Evolutionary conservation across 2,329 filamentous ascomycete species (phyloP), one percentile per base, ranked within the genome.

Genomic region (Cordyceps tenuipes): DNA sequence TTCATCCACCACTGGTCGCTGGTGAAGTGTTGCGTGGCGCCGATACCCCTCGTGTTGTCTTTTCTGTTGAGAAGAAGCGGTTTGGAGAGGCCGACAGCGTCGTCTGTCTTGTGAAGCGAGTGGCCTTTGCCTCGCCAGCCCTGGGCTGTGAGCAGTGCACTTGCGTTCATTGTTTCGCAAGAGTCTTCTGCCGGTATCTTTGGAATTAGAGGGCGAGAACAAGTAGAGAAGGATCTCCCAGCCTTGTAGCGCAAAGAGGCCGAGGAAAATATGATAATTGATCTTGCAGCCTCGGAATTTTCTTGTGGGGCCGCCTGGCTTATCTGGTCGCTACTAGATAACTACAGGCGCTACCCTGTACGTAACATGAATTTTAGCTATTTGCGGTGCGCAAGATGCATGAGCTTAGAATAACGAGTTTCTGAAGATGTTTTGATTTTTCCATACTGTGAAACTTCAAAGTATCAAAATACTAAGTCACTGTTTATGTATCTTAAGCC

Each of bases 1-100:
- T 90, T 88, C 74, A 96, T 81, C 94, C 94, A 99, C 94, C 94
- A 99, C 72, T 96, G 91, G 70, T 97, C 93, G 66, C 80, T 83
- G 23, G 81, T 83, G 63, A 80, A 80, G 63, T 85, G 82, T 61
- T 80, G 78, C 72, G 90, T 91, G 70, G 89, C 86, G 59, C 93
- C 93, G 5, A 97, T 78, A 26, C 93, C 93, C 57, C 89, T 80
- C 31, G 82, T 88, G 72, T 96, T 89, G 67, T 87, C 82, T 74
- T 96, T 96, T 67, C 89, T 87, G 62, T 88, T 86, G 60, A 96
- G 82, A 43, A 96, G 84, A 31, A 97, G 82, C 5, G 93, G 93
- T 66, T 89, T 89, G 29, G 86, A 85, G 59, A 97, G 86, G 48
- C 93, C 93, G 63, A 87, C 87, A 56, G 81, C 79, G 71, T 88